phyloP scores from a whole-genome alignment of 225 moss, liverwort and hornwort genomes.

The Ulota crispa region DNA sequence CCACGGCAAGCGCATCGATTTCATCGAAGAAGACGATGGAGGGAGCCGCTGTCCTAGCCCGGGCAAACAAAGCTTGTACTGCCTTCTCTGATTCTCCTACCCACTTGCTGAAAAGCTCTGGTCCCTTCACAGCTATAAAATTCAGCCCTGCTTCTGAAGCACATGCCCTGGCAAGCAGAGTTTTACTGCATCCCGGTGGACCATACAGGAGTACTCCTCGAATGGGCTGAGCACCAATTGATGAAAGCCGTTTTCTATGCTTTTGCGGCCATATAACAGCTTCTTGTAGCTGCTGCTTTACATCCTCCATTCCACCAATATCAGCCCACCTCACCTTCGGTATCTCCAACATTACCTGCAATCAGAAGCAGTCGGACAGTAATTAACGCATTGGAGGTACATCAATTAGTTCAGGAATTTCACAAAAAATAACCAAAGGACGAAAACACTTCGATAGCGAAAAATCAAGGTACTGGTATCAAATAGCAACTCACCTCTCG shows the following conservation, averaged over 20 bases:
- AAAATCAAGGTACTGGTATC: not conserved
- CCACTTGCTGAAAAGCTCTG: conserved; percentile 98
- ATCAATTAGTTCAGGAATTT: not conserved
- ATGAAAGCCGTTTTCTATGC: conserved; percentile 63
- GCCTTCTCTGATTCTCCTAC: conserved; percentile 98
- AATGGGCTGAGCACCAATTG: conserved; percentile 79
- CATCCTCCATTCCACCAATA: conserved; percentile 88
- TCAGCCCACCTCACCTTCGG: conserved; percentile 91
- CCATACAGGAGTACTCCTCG: conserved; percentile 88
- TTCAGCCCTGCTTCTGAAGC: conserved; percentile 92
- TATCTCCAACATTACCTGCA: conserved; percentile 94
- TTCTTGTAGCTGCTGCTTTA: conserved; percentile 89
- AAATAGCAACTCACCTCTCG: conserved; percentile 69
- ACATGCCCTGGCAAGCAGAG: conserved; percentile 93
- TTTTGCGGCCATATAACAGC: conserved; percentile 96
- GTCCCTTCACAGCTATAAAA: conserved; percentile 91
- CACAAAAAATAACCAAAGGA: not conserved
- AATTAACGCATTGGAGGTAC: not conserved
- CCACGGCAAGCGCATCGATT: conserved; percentile 88
- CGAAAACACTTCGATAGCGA: not conserved
- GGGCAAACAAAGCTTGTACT: conserved; percentile 68
- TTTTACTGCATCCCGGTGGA: conserved; percentile 97
- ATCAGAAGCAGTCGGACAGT: not conserved
- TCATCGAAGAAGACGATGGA: conserved; percentile 98
- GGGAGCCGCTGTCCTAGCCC: conserved; percentile 81